Percentiles rank a stretch among this genome's conserved stretches.
Conservation (phyloP, 352 stramenopile genomes). For the Phytopythium litorale region DNA sequence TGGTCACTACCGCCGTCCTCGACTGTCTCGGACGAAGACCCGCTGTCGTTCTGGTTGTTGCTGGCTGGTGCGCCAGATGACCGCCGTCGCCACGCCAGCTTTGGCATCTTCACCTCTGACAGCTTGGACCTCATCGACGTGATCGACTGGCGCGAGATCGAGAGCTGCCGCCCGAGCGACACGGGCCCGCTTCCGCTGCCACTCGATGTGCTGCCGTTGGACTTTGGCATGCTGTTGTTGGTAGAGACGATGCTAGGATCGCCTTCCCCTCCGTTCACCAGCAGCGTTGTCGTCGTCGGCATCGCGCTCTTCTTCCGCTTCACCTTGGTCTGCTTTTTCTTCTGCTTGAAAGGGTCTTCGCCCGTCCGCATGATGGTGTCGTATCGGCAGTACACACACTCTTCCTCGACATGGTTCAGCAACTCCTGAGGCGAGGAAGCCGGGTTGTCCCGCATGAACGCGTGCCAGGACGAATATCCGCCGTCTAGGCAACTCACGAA, state of each 20-base stretch:
- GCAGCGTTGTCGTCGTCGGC: conserved; percentile 64
- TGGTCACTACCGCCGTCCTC: conserved; percentile 66
- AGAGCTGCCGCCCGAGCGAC: conserved; percentile 26
- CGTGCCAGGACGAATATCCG: conserved; percentile 78
- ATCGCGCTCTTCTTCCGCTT: conserved; percentile 64
- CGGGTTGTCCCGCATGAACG: conserved; percentile 72
- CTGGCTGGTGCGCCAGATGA: conserved; percentile 23
- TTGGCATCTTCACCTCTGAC: conserved; percentile 69
- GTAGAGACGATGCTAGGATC: conserved; percentile 70
- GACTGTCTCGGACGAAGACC: conserved; percentile 59
- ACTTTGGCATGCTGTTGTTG: conserved; percentile 17
- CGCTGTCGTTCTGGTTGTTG: conserved; percentile 48
- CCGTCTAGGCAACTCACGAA: conserved; percentile 76
- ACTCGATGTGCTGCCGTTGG: conserved; percentile 14
- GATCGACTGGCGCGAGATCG: conserved; percentile 53
- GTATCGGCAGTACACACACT: conserved; percentile 80
- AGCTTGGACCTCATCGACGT: conserved; percentile 49
- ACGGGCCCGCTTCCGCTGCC: conserved; percentile 10
- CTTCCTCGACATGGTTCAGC: conserved; percentile 55
- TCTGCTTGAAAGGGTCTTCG: conserved; percentile 55
- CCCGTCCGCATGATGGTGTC: conserved; percentile 69
- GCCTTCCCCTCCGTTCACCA: conserved; percentile 67
- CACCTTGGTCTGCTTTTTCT: conserved; percentile 26
- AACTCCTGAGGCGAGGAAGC: conserved; percentile 58
- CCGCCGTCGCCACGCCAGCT: conserved; percentile 50